Evolutionary conservation across 495 filamentous ascomycete genomes (phyloP), one percentile per base, ranked within the genome.

Genomic region (Penicillium daleae): DNA sequence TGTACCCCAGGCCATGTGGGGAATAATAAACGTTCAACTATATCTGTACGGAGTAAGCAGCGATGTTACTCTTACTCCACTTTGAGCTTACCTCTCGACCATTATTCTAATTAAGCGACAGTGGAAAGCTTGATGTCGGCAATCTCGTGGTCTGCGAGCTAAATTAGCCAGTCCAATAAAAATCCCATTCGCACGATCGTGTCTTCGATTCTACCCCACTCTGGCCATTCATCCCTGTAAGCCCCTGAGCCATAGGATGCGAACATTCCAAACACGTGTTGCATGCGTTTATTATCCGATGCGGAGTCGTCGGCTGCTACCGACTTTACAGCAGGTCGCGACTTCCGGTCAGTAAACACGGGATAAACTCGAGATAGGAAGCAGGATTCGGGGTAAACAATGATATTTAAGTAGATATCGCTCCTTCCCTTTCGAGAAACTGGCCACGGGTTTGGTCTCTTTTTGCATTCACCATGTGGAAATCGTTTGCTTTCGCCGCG

Each of bases 171-270:
- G 21, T 12, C 42, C 42, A 46, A 46, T 46, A 22, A 22, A 46
- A 46, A 9, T 46, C 8, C 0, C 21, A 9, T 10, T 24, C 9
- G 7, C 8, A 46, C 19, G 42, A 46, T 32, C 49, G 51, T 24
- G 51, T 54, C 31, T 54, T 35, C n/a, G 24, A 39, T 42, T 56
- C 6, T 56, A 29, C 35, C 57, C 57, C 57, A 51, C 57, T 51
- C 17, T 4, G 19, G 26, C 10, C 19, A 9, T 29, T 32, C 12
- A 33, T 24, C 29, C 46, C 29, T 59, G 19, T 44, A 24, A 35
- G 32, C 9, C 55, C 22, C 44, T 51, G 46, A 2, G 4, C 57
- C 57, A 59, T 39, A 50, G 46, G 19, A 50, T 37, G 22, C 1
- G 5, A 37, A n/a, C 44, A 33, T 50, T 22, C 44, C 46, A 7